Evolutionary conservation across 441 rosid genomes (phyloP).

Genomic region (Lepidium campestre): DNA sequence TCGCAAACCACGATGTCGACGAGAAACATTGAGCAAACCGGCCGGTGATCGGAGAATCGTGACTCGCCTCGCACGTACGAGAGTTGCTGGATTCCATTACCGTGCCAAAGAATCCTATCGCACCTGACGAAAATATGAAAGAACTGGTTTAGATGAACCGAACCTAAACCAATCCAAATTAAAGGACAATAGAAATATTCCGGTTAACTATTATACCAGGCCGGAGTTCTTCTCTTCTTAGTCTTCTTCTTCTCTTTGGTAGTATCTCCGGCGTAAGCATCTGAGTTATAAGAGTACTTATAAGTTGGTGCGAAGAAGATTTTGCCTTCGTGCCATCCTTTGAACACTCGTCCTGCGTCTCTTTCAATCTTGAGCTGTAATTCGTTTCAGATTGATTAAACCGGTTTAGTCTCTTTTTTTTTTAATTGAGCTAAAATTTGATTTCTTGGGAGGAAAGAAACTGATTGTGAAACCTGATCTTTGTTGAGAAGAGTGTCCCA

Average conservation of each 20-base stretch:
- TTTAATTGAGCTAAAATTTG: background rate
- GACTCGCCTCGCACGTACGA: constrained; percentile 46
- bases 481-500: constrained; percentile 54
- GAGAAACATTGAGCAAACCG: constrained; percentile 45
- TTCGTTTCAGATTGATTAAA: background rate
- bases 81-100: constrained; percentile 46
- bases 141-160: background rate
- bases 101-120: constrained; percentile 64
- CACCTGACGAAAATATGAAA: constrained; percentile 37
- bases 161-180: background rate
- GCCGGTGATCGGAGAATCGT: constrained; percentile 63
- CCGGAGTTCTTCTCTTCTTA: constrained; percentile 70
- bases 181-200: background rate
- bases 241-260: constrained; percentile 48
- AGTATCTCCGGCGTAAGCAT: constrained; percentile 55
- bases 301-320: constrained; percentile 63
- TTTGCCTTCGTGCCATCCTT: constrained; percentile 66
- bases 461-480: constrained; percentile 49
- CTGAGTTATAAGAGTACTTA: constrained; percentile 60
- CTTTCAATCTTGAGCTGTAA: constrained; percentile 62
- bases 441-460: constrained; percentile 19
- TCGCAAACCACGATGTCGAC: constrained; percentile 39
- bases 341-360: constrained; percentile 66
- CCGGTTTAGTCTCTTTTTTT: constrained; percentile 7
- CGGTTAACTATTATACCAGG: constrained; percentile 41